These are phyloP conservation scores for Didymella keratinophila DNA, from an alignment of 2,329 filamentous ascomycete species.

Conservation along the genomic window DNA sequence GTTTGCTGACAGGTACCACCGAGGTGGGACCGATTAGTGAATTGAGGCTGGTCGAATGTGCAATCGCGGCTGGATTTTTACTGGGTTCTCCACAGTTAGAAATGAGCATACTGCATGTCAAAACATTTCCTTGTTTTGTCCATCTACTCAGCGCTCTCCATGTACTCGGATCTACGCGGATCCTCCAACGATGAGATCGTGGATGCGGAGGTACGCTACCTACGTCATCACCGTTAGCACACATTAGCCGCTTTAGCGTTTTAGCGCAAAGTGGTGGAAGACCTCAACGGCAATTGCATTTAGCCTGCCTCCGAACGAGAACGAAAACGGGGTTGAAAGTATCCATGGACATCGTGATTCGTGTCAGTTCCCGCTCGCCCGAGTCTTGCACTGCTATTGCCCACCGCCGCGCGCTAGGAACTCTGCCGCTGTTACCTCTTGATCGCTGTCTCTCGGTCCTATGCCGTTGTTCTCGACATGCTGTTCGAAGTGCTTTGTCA, in stretches of 20 bases:
- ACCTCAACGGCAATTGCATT: neutral
- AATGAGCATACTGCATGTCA: neutral
- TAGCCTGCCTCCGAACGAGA: neutral
- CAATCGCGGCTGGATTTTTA: neutral
- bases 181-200: neutral
- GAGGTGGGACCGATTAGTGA: neutral
- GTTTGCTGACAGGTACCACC: neutral
- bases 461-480: constrained; percentile 12
- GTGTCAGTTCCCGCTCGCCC: neutral
- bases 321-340: neutral
- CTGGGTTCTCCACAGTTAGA: neutral
- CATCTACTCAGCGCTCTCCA: neutral
- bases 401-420: neutral
- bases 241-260: neutral
- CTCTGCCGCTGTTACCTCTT: constrained; percentile 19
- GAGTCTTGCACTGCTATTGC: neutral
- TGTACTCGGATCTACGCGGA: neutral
- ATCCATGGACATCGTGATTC: neutral
- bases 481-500: constrained; percentile 25
- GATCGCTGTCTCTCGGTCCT: constrained; percentile 14
- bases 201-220: neutral
- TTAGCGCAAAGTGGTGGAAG: neutral
- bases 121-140: neutral
- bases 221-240: neutral
- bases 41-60: neutral